Evolutionary conservation across 2,329 filamentous ascomycete species (phyloP), one percentile per base, ranked within the genome.

Genomic region (Pseudocercospora pini-densiflorae): DNA sequence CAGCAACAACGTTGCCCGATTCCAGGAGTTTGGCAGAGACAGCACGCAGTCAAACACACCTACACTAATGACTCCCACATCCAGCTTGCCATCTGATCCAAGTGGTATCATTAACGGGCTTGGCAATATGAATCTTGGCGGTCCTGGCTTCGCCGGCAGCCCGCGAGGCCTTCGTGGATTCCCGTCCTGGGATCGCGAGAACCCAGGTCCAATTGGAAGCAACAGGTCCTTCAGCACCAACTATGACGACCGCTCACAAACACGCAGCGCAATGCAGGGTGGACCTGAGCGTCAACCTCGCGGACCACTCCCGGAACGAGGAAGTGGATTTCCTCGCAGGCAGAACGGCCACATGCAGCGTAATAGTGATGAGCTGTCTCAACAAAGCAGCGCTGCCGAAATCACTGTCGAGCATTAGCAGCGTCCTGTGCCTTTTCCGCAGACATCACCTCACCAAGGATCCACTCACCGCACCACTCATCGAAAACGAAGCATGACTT

Each of bases 31-130:
- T 71, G 83, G 83, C 69, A 79, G 81, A 12, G 83, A 84, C 53
- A 88, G 83, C 71, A 85, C 82, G 40, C 84, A 87, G 31, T 88
- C 88, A 49, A 89, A 86, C 75, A 91, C 89, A 23, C 89, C 89
- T 8, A 90, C 86, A 59, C 81, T 90, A 66, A 77, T 77, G 75
- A 90, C 89, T 2, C 87, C 88, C 12, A 88, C 86, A 12, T 71
- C 74, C 49, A 68, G 72, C 65, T 70, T 76, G 16, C 67, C 67
- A 53, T 68, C 70, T 19, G 75, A 77, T 49, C 53, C 72, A 19
- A 70, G 62, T 64, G 79, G 88, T 70, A 80, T 91, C 43, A 87
- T 90, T 73, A 88, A 89, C 73, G 88, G 88, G 64, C 82, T 92
- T 67, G 83, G 83, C 65, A 85, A 84, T 69, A 84, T 91, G 79